These are phyloP conservation scores for Leccinum fibrillosum DNA, from an alignment of 768 basidiomycete species.

Conservation along the genomic window DNA sequence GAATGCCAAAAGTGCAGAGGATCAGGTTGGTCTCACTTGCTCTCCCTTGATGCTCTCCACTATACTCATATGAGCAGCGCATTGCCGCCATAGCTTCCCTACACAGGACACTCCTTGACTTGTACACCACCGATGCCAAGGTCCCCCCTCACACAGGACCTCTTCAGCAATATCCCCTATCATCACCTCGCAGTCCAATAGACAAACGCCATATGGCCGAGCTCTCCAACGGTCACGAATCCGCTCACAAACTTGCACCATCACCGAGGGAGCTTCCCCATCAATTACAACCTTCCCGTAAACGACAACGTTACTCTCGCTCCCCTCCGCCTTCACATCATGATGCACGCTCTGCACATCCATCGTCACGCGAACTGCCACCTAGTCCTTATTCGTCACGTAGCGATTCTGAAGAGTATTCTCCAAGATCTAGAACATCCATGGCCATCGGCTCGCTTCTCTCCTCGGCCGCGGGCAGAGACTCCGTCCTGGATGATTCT, in stretches of 20 bases:
- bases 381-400: slow-evolving; percentile 73
- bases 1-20: slow-evolving; percentile 89
- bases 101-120: slow-evolving; percentile 68
- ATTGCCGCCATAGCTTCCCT: slow-evolving; percentile 67
- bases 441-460: slow-evolving; percentile 82
- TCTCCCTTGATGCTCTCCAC: slow-evolving; percentile 1
- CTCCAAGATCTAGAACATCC: slow-evolving; percentile 66
- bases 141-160: slow-evolving; percentile 29
- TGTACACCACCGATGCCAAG: slow-evolving; percentile 34
- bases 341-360: slow-evolving; percentile 31
- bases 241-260: slow-evolving; percentile 6
- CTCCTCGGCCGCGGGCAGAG: slow-evolving; percentile 40
- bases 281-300: slow-evolving; percentile 46
- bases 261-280: slow-evolving; percentile 29
- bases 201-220: slow-evolving; percentile 20
- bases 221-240: slow-evolving; percentile 15
- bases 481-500: slow-evolving; percentile 25
- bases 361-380: slow-evolving; percentile 49
- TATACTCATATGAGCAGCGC: slow-evolving; percentile 43
- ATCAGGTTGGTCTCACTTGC: slow-evolving; percentile 58
- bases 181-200: slow-evolving; percentile 30
- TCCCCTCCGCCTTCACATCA: slow-evolving; percentile 49
- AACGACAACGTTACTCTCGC: slow-evolving; percentile 61
- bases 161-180: slow-evolving; percentile 37
- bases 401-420: slow-evolving; percentile 66